These are phyloP conservation scores for Laguncularia racemosa DNA, from an alignment of 345 rosid species.

Conservation along the genomic window DNA sequence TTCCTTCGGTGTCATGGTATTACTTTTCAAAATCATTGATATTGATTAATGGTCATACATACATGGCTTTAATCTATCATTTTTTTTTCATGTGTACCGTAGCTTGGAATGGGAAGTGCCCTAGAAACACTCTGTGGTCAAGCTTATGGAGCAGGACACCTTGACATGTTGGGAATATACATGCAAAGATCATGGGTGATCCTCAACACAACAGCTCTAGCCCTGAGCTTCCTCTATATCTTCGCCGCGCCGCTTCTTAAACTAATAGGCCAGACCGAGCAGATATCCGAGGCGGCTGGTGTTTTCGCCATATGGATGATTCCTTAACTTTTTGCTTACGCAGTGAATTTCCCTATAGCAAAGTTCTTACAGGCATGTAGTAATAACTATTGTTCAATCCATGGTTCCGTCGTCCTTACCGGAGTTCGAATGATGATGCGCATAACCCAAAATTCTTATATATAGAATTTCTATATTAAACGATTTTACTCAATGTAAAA, in stretches of 20 bases:
- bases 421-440: too few relatives aligned
- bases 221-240: conserved; percentile 48
- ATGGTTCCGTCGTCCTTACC: too few relatives aligned
- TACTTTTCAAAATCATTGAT: background rate
- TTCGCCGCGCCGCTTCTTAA: conserved; percentile 46
- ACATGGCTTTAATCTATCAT: background rate
- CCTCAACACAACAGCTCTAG: conserved; percentile 45
- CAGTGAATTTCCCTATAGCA: conserved; percentile 66
- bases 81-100: background rate
- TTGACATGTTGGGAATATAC: conserved; percentile 83
- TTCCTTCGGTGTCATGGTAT: conserved; percentile 80
- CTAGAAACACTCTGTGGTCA: conserved; percentile 94
- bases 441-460: too few relatives aligned
- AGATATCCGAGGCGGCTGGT: conserved; percentile 69
- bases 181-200: conserved; percentile 94
- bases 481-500: too few relatives aligned
- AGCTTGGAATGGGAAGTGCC: conserved; percentile 99
- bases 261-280: conserved; percentile 60
- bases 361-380: conserved; percentile 87
- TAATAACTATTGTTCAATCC: conserved; percentile 18
- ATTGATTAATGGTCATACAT: background rate
- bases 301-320: conserved; percentile 67
- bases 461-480: too few relatives aligned
- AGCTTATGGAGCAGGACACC: conserved; percentile 78
- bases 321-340: conserved; percentile 78